Conservation (phyloP, 257 asterid genomes). For the Solanum chilense region DNA sequence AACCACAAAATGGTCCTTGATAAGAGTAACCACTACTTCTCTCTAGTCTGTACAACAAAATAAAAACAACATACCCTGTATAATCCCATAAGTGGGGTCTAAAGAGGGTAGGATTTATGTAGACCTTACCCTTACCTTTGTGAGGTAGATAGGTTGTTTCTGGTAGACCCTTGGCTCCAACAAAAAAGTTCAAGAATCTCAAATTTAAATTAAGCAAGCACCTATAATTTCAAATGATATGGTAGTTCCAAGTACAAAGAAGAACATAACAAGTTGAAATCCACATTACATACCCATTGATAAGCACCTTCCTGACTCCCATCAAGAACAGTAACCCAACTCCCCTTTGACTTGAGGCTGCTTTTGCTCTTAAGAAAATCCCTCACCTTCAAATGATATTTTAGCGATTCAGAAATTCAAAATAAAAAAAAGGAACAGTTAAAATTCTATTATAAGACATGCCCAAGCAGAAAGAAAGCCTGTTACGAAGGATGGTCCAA, state of each 20-base stretch:
- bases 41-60: not conserved
- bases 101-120: not conserved
- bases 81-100: not conserved
- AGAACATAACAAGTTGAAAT: not conserved
- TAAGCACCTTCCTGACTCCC: conserved; percentile 75
- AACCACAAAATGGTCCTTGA: not conserved
- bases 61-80: not conserved
- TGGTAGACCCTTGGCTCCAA: not conserved
- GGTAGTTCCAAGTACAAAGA: not conserved
- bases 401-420: not conserved
- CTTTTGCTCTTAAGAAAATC: conserved; percentile 32
- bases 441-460: not conserved
- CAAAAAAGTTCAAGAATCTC: not conserved
- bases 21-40: not conserved
- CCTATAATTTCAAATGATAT: not conserved
- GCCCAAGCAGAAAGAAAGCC: not conserved
- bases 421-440: not conserved
- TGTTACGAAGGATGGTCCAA: not conserved
- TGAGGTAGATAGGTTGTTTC: not conserved
- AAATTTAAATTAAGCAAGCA: not conserved
- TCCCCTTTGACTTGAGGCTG: conserved; percentile 32
- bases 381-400: conserved; percentile 35
- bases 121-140: not conserved
- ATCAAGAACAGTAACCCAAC: conserved; percentile 48
- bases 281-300: conserved; percentile 46